Conservation (phyloP, 2,329 filamentous ascomycete genomes). For the Xylariomycetidae sp. region DNA sequence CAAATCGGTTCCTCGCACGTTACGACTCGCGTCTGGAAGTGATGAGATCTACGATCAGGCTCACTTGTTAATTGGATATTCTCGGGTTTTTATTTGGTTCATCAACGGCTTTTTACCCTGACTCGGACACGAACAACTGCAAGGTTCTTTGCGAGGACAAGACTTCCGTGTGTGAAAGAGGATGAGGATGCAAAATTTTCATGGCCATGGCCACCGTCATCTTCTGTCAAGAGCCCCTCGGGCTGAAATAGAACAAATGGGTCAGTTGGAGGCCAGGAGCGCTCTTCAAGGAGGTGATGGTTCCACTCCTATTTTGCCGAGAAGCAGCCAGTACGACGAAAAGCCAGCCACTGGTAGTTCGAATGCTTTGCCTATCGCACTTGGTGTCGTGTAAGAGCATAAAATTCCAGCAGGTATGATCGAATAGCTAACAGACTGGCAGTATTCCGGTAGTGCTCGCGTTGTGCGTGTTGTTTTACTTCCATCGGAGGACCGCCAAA, state of each 20-base stretch:
- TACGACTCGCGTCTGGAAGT: too few species aligned
- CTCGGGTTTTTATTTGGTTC: too few species aligned
- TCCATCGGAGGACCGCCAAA: constrained; percentile 74
- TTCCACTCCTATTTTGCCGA: constrained; percentile 10
- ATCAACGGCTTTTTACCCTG: too few species aligned
- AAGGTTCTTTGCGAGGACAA: too few species aligned
- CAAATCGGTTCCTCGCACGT: too few species aligned
- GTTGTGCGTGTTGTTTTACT: constrained; percentile 62
- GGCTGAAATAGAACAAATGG: constrained; percentile 8
- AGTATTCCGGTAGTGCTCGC: constrained; percentile 74
- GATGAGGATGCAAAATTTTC: constrained; percentile 18
- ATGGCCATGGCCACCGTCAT: constrained; percentile 21
- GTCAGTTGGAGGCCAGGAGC: constrained; percentile 10
- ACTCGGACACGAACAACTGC: too few species aligned
- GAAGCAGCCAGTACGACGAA: constrained; percentile 47
- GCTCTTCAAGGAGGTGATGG: constrained; percentile 7
- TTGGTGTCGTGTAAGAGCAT: constrained; percentile 64
- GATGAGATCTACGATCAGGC: too few species aligned
- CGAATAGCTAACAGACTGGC: constrained; percentile 14
- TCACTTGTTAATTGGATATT: too few species aligned
- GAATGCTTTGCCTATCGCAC: constrained; percentile 61
- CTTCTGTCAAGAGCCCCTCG: constrained; percentile 15
- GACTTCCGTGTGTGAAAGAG: too few species aligned
- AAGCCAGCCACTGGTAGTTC: constrained; percentile 51
- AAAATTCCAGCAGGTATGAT: neutral